These are phyloP conservation scores for Sordariomycetes sp. DNA, from an alignment of 2,329 filamentous ascomycete genomes.

Conservation along the genomic window DNA sequence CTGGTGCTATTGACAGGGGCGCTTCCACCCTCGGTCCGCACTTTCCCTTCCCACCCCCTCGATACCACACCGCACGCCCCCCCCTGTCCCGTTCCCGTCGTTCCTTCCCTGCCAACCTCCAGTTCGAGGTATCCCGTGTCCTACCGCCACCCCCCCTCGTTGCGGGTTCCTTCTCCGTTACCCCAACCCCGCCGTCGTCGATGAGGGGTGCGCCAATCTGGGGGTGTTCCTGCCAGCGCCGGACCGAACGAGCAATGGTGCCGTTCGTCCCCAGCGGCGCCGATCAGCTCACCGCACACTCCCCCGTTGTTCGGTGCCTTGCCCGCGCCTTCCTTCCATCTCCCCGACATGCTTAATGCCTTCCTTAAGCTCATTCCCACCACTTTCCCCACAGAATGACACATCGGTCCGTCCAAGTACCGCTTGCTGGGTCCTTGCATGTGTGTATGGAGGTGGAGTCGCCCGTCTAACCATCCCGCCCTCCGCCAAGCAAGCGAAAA, in stretches of 20 bases:
- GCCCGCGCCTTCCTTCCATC: not conserved
- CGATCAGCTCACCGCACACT: not conserved
- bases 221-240: not conserved
- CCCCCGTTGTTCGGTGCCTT: not conserved
- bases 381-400: constrained; percentile 6
- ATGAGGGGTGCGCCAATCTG: not conserved
- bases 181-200: constrained; percentile 9
- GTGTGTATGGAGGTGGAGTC: constrained; percentile 9
- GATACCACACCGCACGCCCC: not conserved
- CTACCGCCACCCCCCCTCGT: constrained; percentile 1
- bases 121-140: not conserved
- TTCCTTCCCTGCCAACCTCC: constrained; percentile 2
- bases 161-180: not conserved
- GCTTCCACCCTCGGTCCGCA: not conserved
- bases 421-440: constrained; percentile 16
- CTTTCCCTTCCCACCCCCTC: not conserved
- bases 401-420: constrained; percentile 28
- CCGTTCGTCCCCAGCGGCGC: constrained; percentile 1
- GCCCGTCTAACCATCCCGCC: not conserved
- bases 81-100: not conserved
- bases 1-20: constrained; percentile 3
- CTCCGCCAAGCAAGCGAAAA: not conserved
- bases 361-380: constrained; percentile 20
- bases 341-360: constrained; percentile 8
- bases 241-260: not conserved